Base-by-base conservation (phyloP, 2,329 filamentous ascomycete species). In the Davidsoniella virescens region DNA sequence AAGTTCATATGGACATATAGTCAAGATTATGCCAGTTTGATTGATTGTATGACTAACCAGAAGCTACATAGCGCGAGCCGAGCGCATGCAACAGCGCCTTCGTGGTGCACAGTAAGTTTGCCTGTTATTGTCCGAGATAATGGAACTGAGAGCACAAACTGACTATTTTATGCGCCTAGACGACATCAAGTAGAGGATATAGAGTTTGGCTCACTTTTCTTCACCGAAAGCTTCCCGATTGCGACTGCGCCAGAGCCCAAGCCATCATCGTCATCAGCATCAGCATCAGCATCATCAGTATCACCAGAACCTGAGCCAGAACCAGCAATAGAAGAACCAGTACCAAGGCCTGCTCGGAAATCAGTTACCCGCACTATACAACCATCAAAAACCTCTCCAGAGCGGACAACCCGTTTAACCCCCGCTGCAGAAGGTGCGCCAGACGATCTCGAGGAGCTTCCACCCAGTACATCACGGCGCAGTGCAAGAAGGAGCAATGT, bases 61-160 rank as follows among this genome's bases (percentile, higher is more conserved):
- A 37, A 47, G 14, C 4, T 6, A 4, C 14, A 10, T 44, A 75
- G 71, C 69, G 59, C 75, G 77, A 56, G 73, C 76, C 57, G 75
- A 78, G 60, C 75, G 76, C 59, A 70, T 80, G 65, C 75, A 76
- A 55, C 71, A 78, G 64, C 76, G 78, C 59, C 72, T 82, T 60
- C 76, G 78, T 54, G 78, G 78, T 54, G 76, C 77, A 40, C 74
- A 76, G 76, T 79, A 68, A 56, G 72, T 61, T 10, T 25, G 60
- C 46, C 20, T 29, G 5, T 33, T 33, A 4, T 33, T 9, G 29
- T 12, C 4, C 12, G 8, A 33, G 12, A 33, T 9, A 12, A 33
- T 33, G 29, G 12, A 9, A 33, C 10, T 33, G 6, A 12, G 29
- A 12, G 8, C 29, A 12, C 12, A 12, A 33, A 33, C 12, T 33